Evolutionary conservation across 495 filamentous ascomycete genomes (phyloP).

Genomic region (Talaromyces stipitatus): DNA sequence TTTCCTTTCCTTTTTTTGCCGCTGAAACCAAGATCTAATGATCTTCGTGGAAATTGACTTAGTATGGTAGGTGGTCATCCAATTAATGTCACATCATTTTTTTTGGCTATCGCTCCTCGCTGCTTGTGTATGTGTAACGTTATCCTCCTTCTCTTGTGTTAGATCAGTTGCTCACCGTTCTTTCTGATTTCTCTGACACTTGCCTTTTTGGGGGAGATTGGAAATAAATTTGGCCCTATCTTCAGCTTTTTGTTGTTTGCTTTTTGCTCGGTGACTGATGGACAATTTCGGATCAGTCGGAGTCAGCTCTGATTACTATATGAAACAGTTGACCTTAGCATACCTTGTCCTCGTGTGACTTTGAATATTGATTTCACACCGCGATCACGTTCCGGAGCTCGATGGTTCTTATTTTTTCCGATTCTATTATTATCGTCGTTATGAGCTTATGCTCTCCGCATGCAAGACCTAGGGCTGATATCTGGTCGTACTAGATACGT

Average conservation of each 20-base stretch:
- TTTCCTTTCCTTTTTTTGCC: neutral
- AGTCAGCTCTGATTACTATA: neutral
- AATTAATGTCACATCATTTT: neutral
- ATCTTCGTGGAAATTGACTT: neutral
- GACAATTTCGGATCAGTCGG: neutral
- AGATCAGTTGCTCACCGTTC: constrained; percentile 3
- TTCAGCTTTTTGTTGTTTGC: neutral
- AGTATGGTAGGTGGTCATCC: neutral
- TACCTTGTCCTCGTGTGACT: neutral
- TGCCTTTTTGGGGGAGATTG: neutral
- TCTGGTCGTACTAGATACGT: neutral
- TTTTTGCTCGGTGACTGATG: neutral
- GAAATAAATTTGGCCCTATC: neutral
- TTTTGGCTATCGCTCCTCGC: too few species aligned
- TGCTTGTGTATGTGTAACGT: neutral
- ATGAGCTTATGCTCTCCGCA: neutral
- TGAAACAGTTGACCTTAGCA: neutral
- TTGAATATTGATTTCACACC: neutral
- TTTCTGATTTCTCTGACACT: neutral
- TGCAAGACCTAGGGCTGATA: neutral
- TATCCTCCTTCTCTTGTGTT: neutral
- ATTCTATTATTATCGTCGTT: neutral
- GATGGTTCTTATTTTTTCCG: neutral
- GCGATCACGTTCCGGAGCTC: neutral
- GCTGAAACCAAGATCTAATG: neutral